Percentiles rank a stretch among this genome's conserved stretches.
phyloP scores from a whole-genome alignment of 805 yeast species.

The Starmerella floricola region DNA sequence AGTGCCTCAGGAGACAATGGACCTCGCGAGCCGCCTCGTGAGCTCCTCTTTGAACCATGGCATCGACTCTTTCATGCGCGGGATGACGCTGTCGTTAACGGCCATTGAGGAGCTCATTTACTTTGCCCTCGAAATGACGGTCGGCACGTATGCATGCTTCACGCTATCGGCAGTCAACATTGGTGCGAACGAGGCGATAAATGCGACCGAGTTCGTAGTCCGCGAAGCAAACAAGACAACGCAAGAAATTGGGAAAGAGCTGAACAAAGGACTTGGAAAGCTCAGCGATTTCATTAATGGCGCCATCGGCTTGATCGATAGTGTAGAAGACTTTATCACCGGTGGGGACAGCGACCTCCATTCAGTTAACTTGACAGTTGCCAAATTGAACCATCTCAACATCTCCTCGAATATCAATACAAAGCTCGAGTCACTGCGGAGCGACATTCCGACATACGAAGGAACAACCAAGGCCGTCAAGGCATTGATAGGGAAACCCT shows the following conservation, averaged over 20 bases:
- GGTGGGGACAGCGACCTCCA: constrained; percentile 35
- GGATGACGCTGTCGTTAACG: constrained; percentile 39
- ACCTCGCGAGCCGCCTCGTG: constrained; percentile 43
- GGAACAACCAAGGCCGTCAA: constrained; percentile 50
- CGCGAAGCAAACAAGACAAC: constrained; percentile 51
- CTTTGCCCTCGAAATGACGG: constrained; percentile 56
- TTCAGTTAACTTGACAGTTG: constrained; percentile 48
- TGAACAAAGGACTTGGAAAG: constrained; percentile 55
- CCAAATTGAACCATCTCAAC: constrained; percentile 41
- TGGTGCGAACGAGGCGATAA: constrained; percentile 57
- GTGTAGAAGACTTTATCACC: constrained; percentile 45
- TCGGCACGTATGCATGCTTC: constrained; percentile 83
- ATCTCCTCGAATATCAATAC: constrained; percentile 52
- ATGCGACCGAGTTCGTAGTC: constrained; percentile 56
- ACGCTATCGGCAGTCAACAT: constrained; percentile 63
- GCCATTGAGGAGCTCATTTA: constrained; percentile 48
- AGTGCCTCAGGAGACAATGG: constrained; percentile 47
- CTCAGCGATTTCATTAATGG: constrained; percentile 47
- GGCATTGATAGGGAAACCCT: constrained; percentile 45
- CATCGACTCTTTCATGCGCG: constrained; percentile 36
- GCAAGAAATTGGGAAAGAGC: constrained; percentile 40
- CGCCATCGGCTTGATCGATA: constrained; percentile 39
- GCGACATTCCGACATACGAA: constrained; percentile 52
- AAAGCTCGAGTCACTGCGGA: constrained; percentile 41
- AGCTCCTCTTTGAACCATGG: constrained; percentile 40